Evolutionary conservation across 2,329 filamentous ascomycete species (phyloP), one percentile per base, ranked within the genome.

Genomic region (Xylaria hypoxylon): DNA sequence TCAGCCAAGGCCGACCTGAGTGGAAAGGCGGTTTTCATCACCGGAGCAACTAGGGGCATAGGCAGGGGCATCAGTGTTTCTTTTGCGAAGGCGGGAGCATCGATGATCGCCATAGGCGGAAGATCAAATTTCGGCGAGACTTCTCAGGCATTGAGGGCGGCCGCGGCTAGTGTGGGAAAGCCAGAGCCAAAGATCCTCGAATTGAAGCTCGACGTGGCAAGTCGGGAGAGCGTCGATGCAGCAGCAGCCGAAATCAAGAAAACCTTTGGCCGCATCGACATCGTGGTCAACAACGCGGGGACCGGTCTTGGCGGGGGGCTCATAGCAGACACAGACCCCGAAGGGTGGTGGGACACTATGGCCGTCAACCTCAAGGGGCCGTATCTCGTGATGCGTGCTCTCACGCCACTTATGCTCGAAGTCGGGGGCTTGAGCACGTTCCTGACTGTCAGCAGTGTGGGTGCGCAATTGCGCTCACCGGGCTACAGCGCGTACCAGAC

Each of bases 341-440:
- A 77, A 0, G 69, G 66, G 1, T 82, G 79, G 79, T 79, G 76
- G 78, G 74, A 78, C 22, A 79, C 79, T 0, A 82, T 79, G 73
- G 79, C 83, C 52, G 77, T 85, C 45, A 88, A 87, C 70, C 50
- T 86, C 13, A 78, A 79, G 19, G 86, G 85, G 0, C 73, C 79
- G 0, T 86, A 83, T 69, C 75, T 85, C 1, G 72, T 83, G 11
- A 75, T 79, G 5, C 79, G 80, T n/a, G 77, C 80, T 0, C 83
- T 86, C 47, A 69, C 86, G 7, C 83, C 83, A 1, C 70, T 84
- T 26, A 72, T 78, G 68, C 72, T 77, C 10, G 65, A 71, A 40
- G 6, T 26, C 19, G 67, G 67, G 1, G 71, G 73, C 10, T 59
- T 62, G 40, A 80, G 79, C 69, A 80, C 79, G 0, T 78, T 86